A percentile compares a stretch with the other conserved stretches of the same genome.
phyloP scores from a whole-genome alignment of 495 filamentous ascomycete species.

The Penicillium malachiteum region DNA sequence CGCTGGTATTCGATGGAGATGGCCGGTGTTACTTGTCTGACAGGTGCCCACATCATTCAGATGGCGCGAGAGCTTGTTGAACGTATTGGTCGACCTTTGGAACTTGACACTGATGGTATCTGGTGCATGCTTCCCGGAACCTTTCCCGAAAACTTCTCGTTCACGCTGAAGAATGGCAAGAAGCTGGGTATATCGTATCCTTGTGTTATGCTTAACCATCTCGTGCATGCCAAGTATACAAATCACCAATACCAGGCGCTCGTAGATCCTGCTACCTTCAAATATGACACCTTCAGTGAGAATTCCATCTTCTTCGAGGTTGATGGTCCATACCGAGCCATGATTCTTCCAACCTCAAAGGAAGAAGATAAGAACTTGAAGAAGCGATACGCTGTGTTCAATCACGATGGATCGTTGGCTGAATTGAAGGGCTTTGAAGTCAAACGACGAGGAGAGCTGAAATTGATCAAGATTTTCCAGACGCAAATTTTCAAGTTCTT shows the following conservation, averaged over 20 bases:
- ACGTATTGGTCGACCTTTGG: slow-evolving; percentile 85
- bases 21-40: slow-evolving; percentile 97
- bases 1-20: slow-evolving; percentile 99
- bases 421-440: slow-evolving; percentile 98
- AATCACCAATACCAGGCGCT: slow-evolving; percentile 96
- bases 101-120: slow-evolving; percentile 99
- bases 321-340: slow-evolving; percentile 94
- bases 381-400: slow-evolving; percentile 98
- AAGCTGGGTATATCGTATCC: slow-evolving; percentile 94
- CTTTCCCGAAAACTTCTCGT: slow-evolving; percentile 95
- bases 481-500: slow-evolving; percentile 99
- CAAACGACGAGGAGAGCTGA: slow-evolving; percentile 96
- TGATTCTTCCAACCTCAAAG: slow-evolving; percentile 96
- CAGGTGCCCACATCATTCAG: slow-evolving; percentile 95
- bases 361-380: slow-evolving; percentile 99
- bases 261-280: slow-evolving; percentile 72
- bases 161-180: slow-evolving; percentile 92
- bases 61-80: slow-evolving; percentile 94
- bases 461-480: slow-evolving; percentile 99
- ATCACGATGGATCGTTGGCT: slow-evolving; percentile 93
- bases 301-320: slow-evolving; percentile 99
- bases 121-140: slow-evolving; percentile 99
- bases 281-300: slow-evolving; percentile 93
- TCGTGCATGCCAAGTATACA: slow-evolving; percentile 92
- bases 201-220: slow-evolving; percentile 98